Evolutionary conservation across 2,329 filamentous ascomycete genomes (phyloP).

Genomic region (Ilyonectria mors-panacis): DNA sequence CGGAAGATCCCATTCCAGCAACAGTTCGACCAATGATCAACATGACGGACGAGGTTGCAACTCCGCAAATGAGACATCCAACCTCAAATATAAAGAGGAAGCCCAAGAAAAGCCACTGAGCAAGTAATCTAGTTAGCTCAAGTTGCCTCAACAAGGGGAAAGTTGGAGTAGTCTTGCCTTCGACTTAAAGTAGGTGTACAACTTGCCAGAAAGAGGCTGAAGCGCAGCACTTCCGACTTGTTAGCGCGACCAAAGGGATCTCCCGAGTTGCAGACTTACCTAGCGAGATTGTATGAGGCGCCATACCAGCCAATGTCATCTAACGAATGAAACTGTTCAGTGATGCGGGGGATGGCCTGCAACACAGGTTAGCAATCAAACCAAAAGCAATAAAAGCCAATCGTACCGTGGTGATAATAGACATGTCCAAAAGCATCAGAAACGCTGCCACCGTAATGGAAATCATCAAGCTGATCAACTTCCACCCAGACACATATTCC

Average conservation of each 20-base stretch:
- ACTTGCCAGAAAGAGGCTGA: constrained; percentile 66
- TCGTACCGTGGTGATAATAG: constrained; percentile 66
- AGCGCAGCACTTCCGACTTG: constrained; percentile 58
- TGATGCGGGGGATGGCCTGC: constrained; percentile 65
- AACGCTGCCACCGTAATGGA: constrained; percentile 61
- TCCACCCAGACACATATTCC: constrained; percentile 47
- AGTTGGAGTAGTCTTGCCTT: constrained; percentile 28
- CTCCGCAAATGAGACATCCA: constrained; percentile 64
- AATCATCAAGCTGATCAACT: constrained; percentile 53
- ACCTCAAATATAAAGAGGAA: constrained; percentile 53
- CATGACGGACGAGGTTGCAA: constrained; percentile 60
- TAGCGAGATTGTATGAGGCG: constrained; percentile 63
- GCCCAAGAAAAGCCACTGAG: constrained; percentile 47
- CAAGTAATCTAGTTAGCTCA: constrained; percentile 23
- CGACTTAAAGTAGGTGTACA: constrained; percentile 59
- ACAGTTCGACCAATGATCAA: constrained; percentile 67
- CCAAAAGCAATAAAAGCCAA: not conserved
- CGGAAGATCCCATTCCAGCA: constrained; percentile 63
- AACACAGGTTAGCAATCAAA: not conserved
- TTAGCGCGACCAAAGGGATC: constrained; percentile 47
- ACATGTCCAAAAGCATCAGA: constrained; percentile 65
- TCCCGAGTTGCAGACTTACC: constrained; percentile 45
- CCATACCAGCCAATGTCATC: constrained; percentile 71
- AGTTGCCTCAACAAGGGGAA: constrained; percentile 54
- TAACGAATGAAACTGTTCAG: constrained; percentile 64